These are phyloP conservation scores for Aspergillus sp. DNA, from an alignment of 2,329 filamentous ascomycete genomes.

Conservation along the genomic window DNA sequence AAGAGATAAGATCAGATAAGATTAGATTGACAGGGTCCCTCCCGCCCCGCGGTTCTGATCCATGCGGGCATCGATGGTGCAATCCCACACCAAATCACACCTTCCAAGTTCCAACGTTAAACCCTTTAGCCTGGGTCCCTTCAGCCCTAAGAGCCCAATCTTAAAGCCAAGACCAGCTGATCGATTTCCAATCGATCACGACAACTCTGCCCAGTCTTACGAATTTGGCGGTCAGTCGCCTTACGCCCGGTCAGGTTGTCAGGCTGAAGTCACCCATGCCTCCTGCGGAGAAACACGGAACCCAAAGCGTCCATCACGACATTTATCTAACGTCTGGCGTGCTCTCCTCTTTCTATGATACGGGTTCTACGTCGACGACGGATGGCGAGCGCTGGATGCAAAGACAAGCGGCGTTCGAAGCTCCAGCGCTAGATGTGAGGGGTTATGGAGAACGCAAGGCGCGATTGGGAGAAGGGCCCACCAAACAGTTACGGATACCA, in stretches of 20 bases:
- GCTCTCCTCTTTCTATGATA: background rate
- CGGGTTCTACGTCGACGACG: background rate
- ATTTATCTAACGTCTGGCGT: background rate
- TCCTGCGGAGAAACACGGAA: background rate
- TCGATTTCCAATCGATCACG: background rate
- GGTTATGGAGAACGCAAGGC: background rate
- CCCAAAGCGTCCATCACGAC: background rate
- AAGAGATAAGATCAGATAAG: constrained; percentile 22
- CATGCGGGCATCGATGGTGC: background rate
- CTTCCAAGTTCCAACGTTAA: background rate
- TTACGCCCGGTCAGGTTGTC: background rate
- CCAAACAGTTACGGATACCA: background rate
- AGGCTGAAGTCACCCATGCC: background rate
- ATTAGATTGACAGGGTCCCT: constrained; percentile 11
- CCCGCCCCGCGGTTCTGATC: background rate
- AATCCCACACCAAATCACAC: constrained; percentile 14
- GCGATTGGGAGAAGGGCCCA: background rate
- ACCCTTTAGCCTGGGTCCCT: constrained; percentile 3
- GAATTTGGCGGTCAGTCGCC: background rate
- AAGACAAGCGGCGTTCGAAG: background rate
- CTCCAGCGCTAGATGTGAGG: background rate
- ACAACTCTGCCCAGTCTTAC: constrained; percentile 4
- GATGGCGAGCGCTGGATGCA: background rate
- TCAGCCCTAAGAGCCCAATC: constrained; percentile 14
- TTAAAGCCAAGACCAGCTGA: background rate